phyloP scores from a whole-genome alignment of 1,139 yeast species.

The Hyphopichia khmerensis region DNA sequence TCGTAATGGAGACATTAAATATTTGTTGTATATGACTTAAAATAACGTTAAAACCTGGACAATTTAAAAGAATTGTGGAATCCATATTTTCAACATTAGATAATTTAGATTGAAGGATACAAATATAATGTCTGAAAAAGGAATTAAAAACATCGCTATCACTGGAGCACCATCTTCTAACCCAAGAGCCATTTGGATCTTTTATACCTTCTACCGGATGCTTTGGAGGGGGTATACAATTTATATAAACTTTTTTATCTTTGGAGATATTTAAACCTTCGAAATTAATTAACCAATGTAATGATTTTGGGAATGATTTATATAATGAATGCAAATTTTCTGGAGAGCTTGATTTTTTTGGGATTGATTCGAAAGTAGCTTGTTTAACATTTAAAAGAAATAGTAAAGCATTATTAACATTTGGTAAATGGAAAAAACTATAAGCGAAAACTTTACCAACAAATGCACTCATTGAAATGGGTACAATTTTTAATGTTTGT shows the following conservation, averaged over 20 bases:
- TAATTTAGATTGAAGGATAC: constrained; percentile 15
- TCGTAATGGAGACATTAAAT: constrained; percentile 30
- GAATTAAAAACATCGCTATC: constrained; percentile 73
- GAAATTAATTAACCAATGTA: constrained; percentile 38
- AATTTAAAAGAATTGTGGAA: constrained; percentile 10
- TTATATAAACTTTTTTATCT: constrained; percentile 27
- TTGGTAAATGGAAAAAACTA: constrained; percentile 57
- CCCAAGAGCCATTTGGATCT: constrained; percentile 71
- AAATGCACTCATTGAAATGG: constrained; percentile 66
- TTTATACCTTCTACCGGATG: constrained; percentile 56
- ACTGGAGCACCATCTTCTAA: constrained; percentile 46
- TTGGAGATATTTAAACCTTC: constrained; percentile 27
- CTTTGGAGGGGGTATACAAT: constrained; percentile 48
- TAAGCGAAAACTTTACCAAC: constrained; percentile 80
- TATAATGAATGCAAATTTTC: constrained; percentile 8
- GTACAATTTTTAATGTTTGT: constrained; percentile 52
- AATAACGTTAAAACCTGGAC: constrained; percentile 41
- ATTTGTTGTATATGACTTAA: constrained; percentile 39
- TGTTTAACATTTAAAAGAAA: constrained; percentile 60
- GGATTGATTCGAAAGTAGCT: constrained; percentile 22
- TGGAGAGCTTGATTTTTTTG: not conserved
- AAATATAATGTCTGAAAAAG: constrained; percentile 66
- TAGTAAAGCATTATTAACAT: constrained; percentile 61
- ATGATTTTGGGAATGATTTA: constrained; percentile 35
- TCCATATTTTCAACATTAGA: constrained; percentile 4